Percentiles rank a stretch among this genome's conserved stretches.
Evolutionary conservation across 192 early-diverging fungal genomes (phyloP).

Genomic region (Pecoramyces ruminantium): DNA sequence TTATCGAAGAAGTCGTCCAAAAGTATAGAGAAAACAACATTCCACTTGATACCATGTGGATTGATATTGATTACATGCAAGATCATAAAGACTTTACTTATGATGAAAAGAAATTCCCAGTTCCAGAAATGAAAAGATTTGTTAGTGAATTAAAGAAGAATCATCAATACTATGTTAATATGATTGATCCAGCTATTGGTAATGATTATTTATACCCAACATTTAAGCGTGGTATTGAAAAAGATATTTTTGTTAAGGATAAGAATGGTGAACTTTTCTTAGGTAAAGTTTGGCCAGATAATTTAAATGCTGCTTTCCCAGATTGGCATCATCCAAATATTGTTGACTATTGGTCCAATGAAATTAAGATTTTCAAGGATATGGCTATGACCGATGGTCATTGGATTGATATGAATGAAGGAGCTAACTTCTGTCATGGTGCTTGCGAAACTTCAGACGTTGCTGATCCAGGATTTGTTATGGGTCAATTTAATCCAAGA

Average conservation of each 20-base stretch:
- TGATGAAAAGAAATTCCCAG: conserved; percentile 29
- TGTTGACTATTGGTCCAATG: conserved; percentile 23
- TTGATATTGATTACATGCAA: conserved; percentile 61
- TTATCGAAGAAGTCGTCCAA: conserved; percentile 32
- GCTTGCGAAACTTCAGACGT: conserved; percentile 21
- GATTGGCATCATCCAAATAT: conserved; percentile 39
- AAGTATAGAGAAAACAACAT: conserved; percentile 31
- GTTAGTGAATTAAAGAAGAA: conserved; percentile 15
- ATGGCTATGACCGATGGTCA: conserved; percentile 23
- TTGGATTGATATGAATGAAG: conserved; percentile 63
- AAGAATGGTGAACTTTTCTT: conserved; percentile 25
- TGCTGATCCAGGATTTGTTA: too few relatives aligned
- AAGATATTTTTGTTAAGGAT: conserved; percentile 39
- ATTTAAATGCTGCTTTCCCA: conserved; percentile 41
- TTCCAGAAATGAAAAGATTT: conserved; percentile 20
- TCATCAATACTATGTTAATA: conserved; percentile 38
- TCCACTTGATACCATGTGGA: conserved; percentile 48
- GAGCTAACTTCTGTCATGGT: conserved; percentile 42
- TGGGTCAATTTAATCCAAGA: too few relatives aligned
- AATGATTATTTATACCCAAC: conserved; percentile 19
- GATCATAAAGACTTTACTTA: conserved; percentile 36
- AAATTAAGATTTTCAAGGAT: conserved; percentile 13
- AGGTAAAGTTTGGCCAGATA: conserved; percentile 43
- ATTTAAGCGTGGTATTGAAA: conserved; percentile 23
- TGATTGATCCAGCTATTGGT: conserved; percentile 46